phyloP scores from a whole-genome alignment of 345 rosid genomes.

The Syzygium oleosum region DNA sequence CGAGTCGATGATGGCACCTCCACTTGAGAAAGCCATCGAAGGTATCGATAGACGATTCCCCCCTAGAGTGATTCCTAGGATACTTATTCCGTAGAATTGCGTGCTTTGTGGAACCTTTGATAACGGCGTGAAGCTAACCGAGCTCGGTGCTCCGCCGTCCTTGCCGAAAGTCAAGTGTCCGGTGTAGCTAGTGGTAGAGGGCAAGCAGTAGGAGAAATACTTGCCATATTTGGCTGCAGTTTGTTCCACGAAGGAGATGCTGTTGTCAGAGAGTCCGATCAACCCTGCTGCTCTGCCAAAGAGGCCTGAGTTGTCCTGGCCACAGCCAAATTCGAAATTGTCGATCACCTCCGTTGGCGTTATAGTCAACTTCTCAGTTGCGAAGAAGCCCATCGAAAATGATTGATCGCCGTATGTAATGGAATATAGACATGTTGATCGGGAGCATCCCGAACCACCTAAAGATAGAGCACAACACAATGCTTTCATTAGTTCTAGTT shows the following conservation, averaged over 20 bases:
- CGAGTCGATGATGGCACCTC: constrained; percentile 13
- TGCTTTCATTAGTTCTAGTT: not conserved
- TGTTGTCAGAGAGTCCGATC: not conserved
- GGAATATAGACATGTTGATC: constrained; percentile 5
- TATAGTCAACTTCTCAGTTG: not conserved
- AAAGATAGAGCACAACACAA: not conserved
- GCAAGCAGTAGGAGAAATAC: constrained; percentile 20
- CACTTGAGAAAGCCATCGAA: not conserved
- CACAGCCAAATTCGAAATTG: constrained; percentile 18
- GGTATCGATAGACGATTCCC: constrained; percentile 1
- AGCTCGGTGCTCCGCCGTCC: not conserved
- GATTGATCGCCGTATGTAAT: constrained; percentile 10
- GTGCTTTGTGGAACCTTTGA: not conserved
- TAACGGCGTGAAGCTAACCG: constrained; percentile 13
- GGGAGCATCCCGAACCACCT: constrained; percentile 1
- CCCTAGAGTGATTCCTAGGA: constrained; percentile 2
- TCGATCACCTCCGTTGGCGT: not conserved
- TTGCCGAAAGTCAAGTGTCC: constrained; percentile 14
- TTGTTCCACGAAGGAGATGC: constrained; percentile 7
- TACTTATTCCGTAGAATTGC: constrained; percentile 8
- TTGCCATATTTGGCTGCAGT: constrained; percentile 4
- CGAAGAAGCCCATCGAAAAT: not conserved
- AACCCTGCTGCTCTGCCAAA: not conserved
- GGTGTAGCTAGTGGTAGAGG: constrained; percentile 5
- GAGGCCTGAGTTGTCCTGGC: constrained; percentile 4